These are phyloP conservation scores for Eucalyptus cloeziana DNA, from an alignment of 345 rosid species.

Conservation along the genomic window DNA sequence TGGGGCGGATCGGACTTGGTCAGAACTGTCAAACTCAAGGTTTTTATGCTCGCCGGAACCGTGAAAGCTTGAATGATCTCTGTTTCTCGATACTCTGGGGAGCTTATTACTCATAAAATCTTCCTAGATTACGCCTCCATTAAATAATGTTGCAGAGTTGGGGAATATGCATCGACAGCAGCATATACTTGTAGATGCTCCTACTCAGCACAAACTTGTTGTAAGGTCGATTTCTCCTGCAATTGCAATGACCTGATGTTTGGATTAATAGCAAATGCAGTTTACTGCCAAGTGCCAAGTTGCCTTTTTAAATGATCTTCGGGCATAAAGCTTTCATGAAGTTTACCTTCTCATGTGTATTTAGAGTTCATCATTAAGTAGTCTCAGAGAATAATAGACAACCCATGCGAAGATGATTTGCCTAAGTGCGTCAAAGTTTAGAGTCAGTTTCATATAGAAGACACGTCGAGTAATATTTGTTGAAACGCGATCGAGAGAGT, in stretches of 20 bases:
- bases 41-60: conserved; percentile 55
- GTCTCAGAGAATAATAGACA: not conserved
- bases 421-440: not conserved
- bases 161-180: not conserved
- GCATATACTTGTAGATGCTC: not conserved
- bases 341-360: not conserved
- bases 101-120: not conserved
- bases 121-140: not conserved
- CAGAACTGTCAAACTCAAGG: conserved; percentile 29
- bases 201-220: not conserved
- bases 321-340: not conserved
- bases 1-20: conserved; percentile 50
- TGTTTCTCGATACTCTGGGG: not conserved
- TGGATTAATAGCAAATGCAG: not conserved
- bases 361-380: not conserved
- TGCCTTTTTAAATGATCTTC: not conserved
- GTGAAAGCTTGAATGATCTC: not conserved
- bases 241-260: not conserved
- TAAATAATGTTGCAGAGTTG: not conserved
- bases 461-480: not conserved
- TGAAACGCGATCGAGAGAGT: not conserved
- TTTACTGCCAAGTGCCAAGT: not conserved
- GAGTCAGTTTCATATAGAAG: not conserved
- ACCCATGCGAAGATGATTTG: not conserved
- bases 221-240: not conserved